Evolutionary conservation across 331 rosid species (phyloP).

Genomic region (Dryas integrifolia): DNA sequence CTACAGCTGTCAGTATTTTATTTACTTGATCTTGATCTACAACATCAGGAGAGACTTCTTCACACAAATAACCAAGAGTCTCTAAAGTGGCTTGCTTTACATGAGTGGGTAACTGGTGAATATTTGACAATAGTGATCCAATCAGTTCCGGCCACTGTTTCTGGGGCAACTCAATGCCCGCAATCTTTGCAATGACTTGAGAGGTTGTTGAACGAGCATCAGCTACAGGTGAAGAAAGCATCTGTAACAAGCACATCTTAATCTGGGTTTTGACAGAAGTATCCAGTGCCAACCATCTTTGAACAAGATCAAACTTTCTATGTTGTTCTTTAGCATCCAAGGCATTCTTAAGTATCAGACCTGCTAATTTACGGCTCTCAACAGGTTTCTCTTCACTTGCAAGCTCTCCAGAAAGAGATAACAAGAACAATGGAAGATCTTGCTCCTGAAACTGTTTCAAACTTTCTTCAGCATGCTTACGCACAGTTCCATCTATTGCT

Average conservation of each 20-base stretch:
- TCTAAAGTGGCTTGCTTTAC: constrained; percentile 80
- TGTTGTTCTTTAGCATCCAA: constrained; percentile 83
- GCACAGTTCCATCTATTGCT: constrained; percentile 61
- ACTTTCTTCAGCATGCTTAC: constrained; percentile 81
- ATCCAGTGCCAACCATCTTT: constrained; percentile 77
- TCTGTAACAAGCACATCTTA: constrained; percentile 61
- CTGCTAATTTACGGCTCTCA: constrained; percentile 80
- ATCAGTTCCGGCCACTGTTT: constrained; percentile 87
- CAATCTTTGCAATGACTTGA: constrained; percentile 81
- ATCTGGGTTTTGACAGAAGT: constrained; percentile 54
- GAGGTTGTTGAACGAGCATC: constrained; percentile 81
- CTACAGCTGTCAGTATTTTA: constrained; percentile 82
- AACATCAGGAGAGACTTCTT: constrained; percentile 74
- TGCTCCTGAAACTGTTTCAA: constrained; percentile 84
- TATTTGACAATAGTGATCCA: constrained; percentile 68
- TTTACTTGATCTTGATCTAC: constrained; percentile 85
- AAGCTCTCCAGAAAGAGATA: constrained; percentile 75
- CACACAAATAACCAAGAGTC: constrained; percentile 86
- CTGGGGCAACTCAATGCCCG: constrained; percentile 83
- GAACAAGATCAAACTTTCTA: constrained; percentile 72
- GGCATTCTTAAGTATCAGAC: constrained; percentile 77
- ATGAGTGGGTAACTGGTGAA: constrained; percentile 71
- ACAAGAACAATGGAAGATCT: constrained; percentile 71
- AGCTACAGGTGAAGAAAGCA: constrained; percentile 54
- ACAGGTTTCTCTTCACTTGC: constrained; percentile 81